Conservation (phyloP, 306 rosid genomes). For the Alnus glutinosa region DNA sequence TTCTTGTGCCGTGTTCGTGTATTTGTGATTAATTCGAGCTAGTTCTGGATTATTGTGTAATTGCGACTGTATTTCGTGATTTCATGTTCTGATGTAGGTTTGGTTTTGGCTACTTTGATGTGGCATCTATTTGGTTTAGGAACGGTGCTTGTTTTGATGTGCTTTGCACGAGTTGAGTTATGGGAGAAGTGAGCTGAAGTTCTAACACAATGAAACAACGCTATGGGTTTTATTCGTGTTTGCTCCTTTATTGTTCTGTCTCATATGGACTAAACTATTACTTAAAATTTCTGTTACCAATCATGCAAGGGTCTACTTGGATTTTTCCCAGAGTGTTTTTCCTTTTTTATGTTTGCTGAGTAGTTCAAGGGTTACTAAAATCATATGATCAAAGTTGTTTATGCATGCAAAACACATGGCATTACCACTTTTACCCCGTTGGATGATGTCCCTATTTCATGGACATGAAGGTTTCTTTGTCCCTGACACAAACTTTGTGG, state of each 20-base stretch:
- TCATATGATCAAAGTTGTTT: background rate
- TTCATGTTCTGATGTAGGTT: background rate
- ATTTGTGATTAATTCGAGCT: background rate
- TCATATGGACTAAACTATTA: background rate
- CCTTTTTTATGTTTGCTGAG: background rate
- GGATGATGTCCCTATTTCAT: background rate
- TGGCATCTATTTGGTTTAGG: background rate
- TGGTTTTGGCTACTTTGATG: background rate
- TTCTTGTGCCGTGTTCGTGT: background rate
- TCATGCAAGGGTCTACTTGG: background rate
- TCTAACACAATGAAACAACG: background rate
- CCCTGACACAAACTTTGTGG: background rate
- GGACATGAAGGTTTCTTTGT: background rate
- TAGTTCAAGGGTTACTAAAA: background rate
- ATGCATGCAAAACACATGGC: background rate
- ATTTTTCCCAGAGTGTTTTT: background rate
- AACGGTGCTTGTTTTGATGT: background rate
- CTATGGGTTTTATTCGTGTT: background rate
- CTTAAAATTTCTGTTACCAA: background rate
- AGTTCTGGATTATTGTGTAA: background rate
- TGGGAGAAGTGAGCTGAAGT: background rate
- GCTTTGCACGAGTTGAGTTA: background rate
- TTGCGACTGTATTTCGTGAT: background rate
- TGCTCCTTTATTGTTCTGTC: background rate
- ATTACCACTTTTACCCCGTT: background rate